A percentile compares a stretch with the other conserved stretches of the same genome.
Conservation (phyloP, 345 rosid genomes). For the Hevea brasiliensis region DNA sequence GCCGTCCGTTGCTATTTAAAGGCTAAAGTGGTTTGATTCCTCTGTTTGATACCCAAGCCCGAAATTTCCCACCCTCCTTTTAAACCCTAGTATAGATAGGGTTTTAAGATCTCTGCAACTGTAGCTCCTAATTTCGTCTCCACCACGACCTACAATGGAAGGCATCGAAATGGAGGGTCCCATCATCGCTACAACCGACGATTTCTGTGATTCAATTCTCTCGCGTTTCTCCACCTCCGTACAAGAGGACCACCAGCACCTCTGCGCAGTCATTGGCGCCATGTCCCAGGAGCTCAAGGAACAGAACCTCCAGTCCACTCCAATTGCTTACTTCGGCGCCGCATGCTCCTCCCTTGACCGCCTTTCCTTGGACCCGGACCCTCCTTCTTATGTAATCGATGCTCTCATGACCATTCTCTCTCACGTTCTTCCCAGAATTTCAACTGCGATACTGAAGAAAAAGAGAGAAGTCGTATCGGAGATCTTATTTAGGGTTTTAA, state of each 20-base stretch:
- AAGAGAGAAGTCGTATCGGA: constrained; percentile 53
- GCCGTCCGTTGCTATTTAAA: too few species aligned
- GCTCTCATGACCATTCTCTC: constrained; percentile 63
- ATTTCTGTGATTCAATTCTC: constrained; percentile 58
- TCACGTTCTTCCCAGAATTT: constrained; percentile 51
- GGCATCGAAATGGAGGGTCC: constrained; percentile 35
- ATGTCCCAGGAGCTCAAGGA: constrained; percentile 76
- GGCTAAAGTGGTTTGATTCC: too few species aligned
- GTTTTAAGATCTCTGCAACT: not conserved
- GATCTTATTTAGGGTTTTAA: constrained; percentile 43
- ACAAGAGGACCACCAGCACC: constrained; percentile 56
- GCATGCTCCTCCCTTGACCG: constrained; percentile 62
- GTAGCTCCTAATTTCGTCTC: not conserved
- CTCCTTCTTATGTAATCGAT: constrained; percentile 45
- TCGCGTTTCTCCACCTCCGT: constrained; percentile 49
- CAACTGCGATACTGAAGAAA: constrained; percentile 47
- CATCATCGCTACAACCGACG: constrained; percentile 18
- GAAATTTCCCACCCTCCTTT: not conserved
- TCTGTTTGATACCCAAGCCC: not conserved
- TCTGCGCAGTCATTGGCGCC: constrained; percentile 67
- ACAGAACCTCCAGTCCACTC: constrained; percentile 52
- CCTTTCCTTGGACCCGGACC: constrained; percentile 39
- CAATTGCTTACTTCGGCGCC: constrained; percentile 73
- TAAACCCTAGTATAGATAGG: constrained; percentile 13
- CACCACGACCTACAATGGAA: constrained; percentile 25